Percentiles rank a stretch among this genome's conserved stretches.
These are phyloP conservation scores for Spinacia oleracea DNA, from an alignment of 179 eudicot genomes.

Conservation along the genomic window DNA sequence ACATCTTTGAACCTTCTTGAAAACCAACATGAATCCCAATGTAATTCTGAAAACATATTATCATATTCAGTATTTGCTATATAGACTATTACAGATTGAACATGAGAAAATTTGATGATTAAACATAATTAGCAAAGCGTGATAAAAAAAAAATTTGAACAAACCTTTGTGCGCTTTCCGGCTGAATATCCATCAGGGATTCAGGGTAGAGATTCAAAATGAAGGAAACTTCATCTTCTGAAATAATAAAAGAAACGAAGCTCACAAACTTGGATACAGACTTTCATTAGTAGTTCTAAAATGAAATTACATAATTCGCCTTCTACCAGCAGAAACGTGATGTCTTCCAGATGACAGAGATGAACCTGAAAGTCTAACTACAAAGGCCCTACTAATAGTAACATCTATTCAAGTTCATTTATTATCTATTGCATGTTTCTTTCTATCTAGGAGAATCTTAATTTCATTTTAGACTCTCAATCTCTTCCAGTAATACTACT, in stretches of 20 bases:
- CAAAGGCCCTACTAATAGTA: too few species aligned
- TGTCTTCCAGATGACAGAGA: conserved; percentile 25
- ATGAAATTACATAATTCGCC: conserved; percentile 4
- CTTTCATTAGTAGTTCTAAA: not conserved
- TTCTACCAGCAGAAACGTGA: conserved; percentile 31
- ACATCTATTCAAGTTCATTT: not conserved
- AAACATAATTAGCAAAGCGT: not conserved
- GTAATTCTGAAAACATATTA: conserved; percentile 40
- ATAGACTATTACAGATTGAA: not conserved
- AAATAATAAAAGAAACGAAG: conserved; percentile 19
- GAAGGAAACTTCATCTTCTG: conserved; percentile 84
- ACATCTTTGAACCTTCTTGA: conserved; percentile 60
- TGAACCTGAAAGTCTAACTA: conserved; percentile 43
- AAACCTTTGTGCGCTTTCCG: conserved; percentile 74
- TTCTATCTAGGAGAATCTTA: not conserved
- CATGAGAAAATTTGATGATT: not conserved
- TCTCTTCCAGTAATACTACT: not conserved
- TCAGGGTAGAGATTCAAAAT: conserved; percentile 66
- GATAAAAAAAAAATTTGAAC: conserved; percentile 28
- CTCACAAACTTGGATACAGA: conserved; percentile 2
- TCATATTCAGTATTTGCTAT: conserved; percentile 9
- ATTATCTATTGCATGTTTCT: not conserved
- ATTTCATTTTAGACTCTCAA: not conserved
- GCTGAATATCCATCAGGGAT: conserved; percentile 84
- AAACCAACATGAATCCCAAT: conserved; percentile 43